phyloP scores from a whole-genome alignment of 352 stramenopile species.

The Thalassiosira exigua region DNA sequence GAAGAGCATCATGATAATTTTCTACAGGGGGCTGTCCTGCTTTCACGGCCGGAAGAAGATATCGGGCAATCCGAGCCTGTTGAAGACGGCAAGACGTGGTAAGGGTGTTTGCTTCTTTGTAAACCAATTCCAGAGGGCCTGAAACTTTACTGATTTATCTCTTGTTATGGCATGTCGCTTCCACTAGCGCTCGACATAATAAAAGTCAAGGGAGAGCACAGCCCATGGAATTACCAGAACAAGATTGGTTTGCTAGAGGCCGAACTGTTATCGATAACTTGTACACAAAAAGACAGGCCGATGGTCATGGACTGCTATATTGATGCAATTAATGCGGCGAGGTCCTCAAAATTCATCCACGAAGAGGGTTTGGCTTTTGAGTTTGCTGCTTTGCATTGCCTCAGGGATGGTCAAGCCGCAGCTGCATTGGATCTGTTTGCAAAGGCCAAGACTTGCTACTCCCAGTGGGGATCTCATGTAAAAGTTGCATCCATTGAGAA shows the following conservation, averaged over 20 bases:
- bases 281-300: constrained; percentile 3
- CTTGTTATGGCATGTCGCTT: not conserved
- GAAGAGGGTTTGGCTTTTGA: constrained; percentile 4
- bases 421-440: not conserved
- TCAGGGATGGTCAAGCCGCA: not conserved
- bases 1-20: constrained; percentile 13
- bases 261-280: constrained; percentile 9
- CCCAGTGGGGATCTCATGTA: constrained; percentile 4
- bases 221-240: constrained; percentile 15
- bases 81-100: constrained; percentile 7
- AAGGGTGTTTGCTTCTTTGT: not conserved
- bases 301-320: not conserved
- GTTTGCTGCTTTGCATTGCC: constrained; percentile 3
- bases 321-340: not conserved
- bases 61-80: constrained; percentile 1
- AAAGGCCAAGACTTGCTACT: constrained; percentile 4
- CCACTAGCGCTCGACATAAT: not conserved
- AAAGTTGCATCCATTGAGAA: constrained; percentile 3
- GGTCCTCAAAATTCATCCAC: not conserved
- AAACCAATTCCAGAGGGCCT: not conserved
- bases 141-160: not conserved
- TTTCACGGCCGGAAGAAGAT: constrained; percentile 13
- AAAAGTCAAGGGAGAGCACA: not conserved
- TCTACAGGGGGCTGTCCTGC: constrained; percentile 24
- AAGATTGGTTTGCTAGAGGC: constrained; percentile 5